Percentiles rank a stretch among this genome's conserved stretches.
Conservation (phyloP, 164 flowering plant genomes). For the Platanus orientalis region DNA sequence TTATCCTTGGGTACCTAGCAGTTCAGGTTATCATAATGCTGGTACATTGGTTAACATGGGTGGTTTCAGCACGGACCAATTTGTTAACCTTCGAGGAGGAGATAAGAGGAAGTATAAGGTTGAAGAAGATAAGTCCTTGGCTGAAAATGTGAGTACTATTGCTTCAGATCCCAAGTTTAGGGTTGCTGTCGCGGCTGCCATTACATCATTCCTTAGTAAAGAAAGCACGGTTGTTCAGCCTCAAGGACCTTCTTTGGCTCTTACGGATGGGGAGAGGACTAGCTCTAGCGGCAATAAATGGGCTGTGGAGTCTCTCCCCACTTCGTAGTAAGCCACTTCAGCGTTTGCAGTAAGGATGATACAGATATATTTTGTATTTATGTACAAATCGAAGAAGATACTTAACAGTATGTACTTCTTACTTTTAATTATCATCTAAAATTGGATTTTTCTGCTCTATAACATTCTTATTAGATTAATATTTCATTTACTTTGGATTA, state of each 20-base stretch:
- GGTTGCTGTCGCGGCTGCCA: constrained; percentile 73
- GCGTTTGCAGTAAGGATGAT: constrained; percentile 5
- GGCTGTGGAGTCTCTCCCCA: constrained; percentile 9
- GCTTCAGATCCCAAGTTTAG: constrained; percentile 73
- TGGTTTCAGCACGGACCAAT: background rate
- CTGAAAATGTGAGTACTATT: constrained; percentile 42
- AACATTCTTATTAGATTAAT: too few species aligned
- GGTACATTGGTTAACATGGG: too few species aligned
- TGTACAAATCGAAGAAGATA: too few species aligned
- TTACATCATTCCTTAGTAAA: constrained; percentile 49
- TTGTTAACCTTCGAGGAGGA: constrained; percentile 2
- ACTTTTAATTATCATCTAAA: too few species aligned
- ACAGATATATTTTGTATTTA: too few species aligned
- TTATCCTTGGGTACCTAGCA: constrained; percentile 27
- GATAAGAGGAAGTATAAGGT: constrained; percentile 10
- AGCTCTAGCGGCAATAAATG: constrained; percentile 23
- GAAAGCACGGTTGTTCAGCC: constrained; percentile 22
- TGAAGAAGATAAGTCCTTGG: constrained; percentile 21
- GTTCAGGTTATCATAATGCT: constrained; percentile 3
- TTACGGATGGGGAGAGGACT: constrained; percentile 26
- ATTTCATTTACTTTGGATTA: too few species aligned
- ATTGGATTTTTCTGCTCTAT: too few species aligned
- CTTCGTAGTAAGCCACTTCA: background rate
- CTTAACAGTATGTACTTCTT: too few species aligned
- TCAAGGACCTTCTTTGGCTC: constrained; percentile 8